Evolutionary conservation across 2,329 filamentous ascomycete species (phyloP).

Genomic region (Seiridium unicorne): DNA sequence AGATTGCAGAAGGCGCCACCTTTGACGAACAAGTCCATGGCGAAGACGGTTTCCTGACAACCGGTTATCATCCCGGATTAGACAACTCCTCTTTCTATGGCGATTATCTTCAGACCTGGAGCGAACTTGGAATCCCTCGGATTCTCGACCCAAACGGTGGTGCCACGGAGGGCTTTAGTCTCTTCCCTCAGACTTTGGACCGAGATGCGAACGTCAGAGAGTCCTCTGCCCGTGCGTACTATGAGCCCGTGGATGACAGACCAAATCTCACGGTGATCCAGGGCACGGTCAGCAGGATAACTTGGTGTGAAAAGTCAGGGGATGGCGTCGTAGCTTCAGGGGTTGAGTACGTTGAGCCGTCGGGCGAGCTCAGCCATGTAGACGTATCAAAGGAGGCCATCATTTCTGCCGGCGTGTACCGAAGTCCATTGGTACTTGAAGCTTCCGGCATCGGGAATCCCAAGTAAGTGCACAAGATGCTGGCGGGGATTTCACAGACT

Average conservation of each 20-base stretch:
- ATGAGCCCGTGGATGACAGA: slow-evolving; percentile 34
- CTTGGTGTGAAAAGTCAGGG: slow-evolving; percentile 21
- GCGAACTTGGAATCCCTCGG: slow-evolving; percentile 24
- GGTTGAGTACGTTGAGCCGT: slow-evolving; percentile 32
- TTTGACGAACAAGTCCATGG: slow-evolving; percentile 34
- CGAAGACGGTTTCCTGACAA: slow-evolving; percentile 29
- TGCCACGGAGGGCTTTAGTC: slow-evolving; percentile 32
- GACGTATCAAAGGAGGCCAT: not conserved
- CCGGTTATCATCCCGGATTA: slow-evolving; percentile 33
- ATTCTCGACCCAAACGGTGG: slow-evolving; percentile 39
- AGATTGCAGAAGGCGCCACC: slow-evolving; percentile 31
- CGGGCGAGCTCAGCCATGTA: slow-evolving; percentile 25
- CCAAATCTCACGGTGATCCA: slow-evolving; percentile 36
- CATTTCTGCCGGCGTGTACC: not conserved
- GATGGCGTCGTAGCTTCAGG: slow-evolving; percentile 26
- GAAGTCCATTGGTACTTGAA: slow-evolving; percentile 41
- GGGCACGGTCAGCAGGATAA: slow-evolving; percentile 32
- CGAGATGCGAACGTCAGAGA: slow-evolving; percentile 31
- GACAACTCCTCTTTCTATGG: slow-evolving; percentile 29
- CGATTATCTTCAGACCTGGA: slow-evolving; percentile 28
- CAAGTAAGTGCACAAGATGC: not conserved
- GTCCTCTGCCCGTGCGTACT: slow-evolving; percentile 41
- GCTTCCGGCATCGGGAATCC: slow-evolving; percentile 45
- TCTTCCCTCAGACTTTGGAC: slow-evolving; percentile 40
- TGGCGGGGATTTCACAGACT: too few relatives aligned